phyloP scores from a whole-genome alignment of 306 rosid species.

The Macrotyloma uniflorum region DNA sequence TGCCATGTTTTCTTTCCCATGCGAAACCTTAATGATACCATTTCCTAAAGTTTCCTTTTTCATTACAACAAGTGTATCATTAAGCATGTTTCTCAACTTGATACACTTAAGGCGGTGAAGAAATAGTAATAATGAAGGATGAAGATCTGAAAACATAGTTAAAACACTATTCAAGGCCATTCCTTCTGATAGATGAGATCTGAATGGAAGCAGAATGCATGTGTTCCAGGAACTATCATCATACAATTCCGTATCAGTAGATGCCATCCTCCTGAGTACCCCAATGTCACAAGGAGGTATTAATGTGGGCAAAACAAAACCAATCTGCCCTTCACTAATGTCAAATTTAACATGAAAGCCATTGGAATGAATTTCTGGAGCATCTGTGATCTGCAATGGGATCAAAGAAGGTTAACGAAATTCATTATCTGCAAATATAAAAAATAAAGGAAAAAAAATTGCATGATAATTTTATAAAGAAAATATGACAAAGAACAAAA shows the following conservation, averaged over 20 bases:
- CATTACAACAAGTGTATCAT: conserved; percentile 74
- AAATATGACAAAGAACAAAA: neutral
- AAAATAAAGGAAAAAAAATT: neutral
- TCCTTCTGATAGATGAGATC: conserved; percentile 63
- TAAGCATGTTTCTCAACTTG: conserved; percentile 68
- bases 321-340: conserved; percentile 92
- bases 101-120: conserved; percentile 93
- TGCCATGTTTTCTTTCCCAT: conserved; percentile 78
- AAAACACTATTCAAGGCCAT: conserved; percentile 60
- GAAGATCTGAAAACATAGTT: conserved; percentile 88
- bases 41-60: conserved; percentile 76
- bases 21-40: conserved; percentile 80
- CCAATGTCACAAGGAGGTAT: conserved; percentile 73
- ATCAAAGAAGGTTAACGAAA: conserved; percentile 34
- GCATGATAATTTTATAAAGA: neutral
- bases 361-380: conserved; percentile 97
- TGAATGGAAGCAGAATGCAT: conserved; percentile 92
- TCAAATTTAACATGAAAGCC: conserved; percentile 97
- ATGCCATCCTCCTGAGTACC: conserved; percentile 62
- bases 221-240: conserved; percentile 73
- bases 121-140: conserved; percentile 89
- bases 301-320: conserved; percentile 89
- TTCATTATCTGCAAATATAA: conserved; percentile 10
- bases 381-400: conserved; percentile 81
- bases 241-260: conserved; percentile 49